Percentiles rank a stretch among this genome's conserved stretches.
phyloP scores from a whole-genome alignment of 306 rosid species.

The Trichosanthes truncata region DNA sequence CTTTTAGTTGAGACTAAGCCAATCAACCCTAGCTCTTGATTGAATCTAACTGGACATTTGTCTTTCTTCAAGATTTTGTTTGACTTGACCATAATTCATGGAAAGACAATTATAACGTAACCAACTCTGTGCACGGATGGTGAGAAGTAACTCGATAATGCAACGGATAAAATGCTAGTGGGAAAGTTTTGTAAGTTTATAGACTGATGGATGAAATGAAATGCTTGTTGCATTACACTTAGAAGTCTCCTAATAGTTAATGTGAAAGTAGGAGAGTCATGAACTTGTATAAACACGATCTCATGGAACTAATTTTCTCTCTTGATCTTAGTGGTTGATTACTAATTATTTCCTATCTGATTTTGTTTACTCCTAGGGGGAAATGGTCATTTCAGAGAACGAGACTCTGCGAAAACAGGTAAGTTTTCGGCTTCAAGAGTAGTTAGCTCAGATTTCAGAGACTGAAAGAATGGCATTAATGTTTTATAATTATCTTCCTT shows the following conservation, averaged over 20 bases:
- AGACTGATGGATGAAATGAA: not conserved
- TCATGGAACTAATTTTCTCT: not conserved
- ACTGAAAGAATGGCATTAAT: not conserved
- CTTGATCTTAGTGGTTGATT: not conserved
- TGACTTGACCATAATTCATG: not conserved
- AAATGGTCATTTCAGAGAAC: constrained; percentile 41
- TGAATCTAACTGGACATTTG: not conserved
- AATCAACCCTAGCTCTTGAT: not conserved
- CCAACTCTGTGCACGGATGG: not conserved
- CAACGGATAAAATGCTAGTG: not conserved
- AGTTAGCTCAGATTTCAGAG: not conserved
- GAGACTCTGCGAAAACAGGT: constrained; percentile 50
- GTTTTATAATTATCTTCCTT: not conserved
- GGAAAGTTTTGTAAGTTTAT: not conserved
- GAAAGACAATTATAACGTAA: not conserved
- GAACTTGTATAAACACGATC: not conserved
- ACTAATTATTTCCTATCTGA: not conserved
- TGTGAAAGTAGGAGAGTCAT: not conserved
- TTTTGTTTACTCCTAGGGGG: constrained; percentile 28
- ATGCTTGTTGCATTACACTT: not conserved
- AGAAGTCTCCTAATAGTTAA: not conserved
- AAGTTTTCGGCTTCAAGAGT: not conserved
- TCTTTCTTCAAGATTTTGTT: not conserved
- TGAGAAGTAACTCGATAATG: not conserved
- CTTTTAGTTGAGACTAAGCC: not conserved